These are phyloP conservation scores for Testicularia cyperi DNA, from an alignment of 1,284 basidiomycete species.

Conservation along the genomic window DNA sequence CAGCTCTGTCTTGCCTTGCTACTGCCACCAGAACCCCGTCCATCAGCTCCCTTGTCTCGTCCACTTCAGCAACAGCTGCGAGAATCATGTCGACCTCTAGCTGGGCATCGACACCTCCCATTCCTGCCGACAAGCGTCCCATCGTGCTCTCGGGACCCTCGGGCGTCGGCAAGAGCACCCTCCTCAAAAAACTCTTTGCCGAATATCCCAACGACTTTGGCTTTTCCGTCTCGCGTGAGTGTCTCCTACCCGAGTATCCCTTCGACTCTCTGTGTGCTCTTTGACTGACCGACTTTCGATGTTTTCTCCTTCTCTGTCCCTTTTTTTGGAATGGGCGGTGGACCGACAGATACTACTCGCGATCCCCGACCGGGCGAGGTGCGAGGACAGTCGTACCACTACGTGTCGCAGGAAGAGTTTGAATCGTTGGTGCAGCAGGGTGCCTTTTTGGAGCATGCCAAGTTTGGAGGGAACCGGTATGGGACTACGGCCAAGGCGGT, in stretches of 20 bases:
- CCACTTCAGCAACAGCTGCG: background rate
- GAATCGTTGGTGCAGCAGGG: slow-evolving; percentile 63
- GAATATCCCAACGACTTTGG: slow-evolving; percentile 84
- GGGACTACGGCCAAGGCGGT: slow-evolving; percentile 81
- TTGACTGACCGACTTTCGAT: too few relatives aligned
- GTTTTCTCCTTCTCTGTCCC: slow-evolving; percentile 8
- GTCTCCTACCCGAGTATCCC: slow-evolving; percentile 18
- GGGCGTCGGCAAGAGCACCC: slow-evolving; percentile 91
- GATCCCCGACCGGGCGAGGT: slow-evolving; percentile 78
- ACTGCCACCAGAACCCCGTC: background rate
- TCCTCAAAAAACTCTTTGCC: slow-evolving; percentile 79
- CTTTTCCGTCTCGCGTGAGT: slow-evolving; percentile 85
- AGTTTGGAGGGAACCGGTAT: slow-evolving; percentile 87
- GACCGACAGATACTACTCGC: slow-evolving; percentile 92
- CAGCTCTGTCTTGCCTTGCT: background rate
- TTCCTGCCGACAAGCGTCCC: slow-evolving; percentile 61
- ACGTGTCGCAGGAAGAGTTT: slow-evolving; percentile 65
- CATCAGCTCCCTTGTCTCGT: slow-evolving; percentile 2
- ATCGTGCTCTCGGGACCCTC: slow-evolving; percentile 80
- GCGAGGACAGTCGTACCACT: slow-evolving; percentile 71
- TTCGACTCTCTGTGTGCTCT: too few relatives aligned
- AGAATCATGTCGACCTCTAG: slow-evolving; percentile 17
- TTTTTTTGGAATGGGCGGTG: too few relatives aligned
- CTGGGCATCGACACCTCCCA: slow-evolving; percentile 33
- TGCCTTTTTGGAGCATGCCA: slow-evolving; percentile 68